phyloP scores from a whole-genome alignment of 768 basidiomycete genomes.

The Lyophyllum atratum region DNA sequence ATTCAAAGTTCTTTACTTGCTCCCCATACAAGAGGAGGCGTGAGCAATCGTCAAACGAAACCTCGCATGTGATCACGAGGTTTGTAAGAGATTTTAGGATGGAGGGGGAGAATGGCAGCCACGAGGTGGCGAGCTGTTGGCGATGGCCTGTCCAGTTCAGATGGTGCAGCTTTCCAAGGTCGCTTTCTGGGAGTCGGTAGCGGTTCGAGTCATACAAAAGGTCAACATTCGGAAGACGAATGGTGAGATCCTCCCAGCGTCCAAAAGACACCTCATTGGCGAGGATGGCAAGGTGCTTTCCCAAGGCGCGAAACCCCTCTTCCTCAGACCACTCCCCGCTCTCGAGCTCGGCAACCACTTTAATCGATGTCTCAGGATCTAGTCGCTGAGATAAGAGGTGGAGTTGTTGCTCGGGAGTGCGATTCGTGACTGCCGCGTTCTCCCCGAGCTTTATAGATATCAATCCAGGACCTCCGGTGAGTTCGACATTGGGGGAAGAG shows the following conservation, averaged over 20 bases:
- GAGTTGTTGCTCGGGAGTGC: background rate
- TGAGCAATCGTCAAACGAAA: background rate
- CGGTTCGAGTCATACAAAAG: background rate
- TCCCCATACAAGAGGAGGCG: background rate
- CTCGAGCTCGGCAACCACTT: background rate
- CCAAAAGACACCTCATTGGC: background rate
- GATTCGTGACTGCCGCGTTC: background rate
- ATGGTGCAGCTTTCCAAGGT: background rate
- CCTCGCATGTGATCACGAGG: background rate
- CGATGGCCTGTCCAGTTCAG: constrained; percentile 9
- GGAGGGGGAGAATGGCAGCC: constrained; percentile 9
- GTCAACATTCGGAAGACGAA: background rate
- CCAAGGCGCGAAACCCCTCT: background rate
- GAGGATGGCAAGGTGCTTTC: background rate
- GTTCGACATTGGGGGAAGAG: background rate
- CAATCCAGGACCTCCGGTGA: background rate
- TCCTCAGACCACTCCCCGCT: background rate
- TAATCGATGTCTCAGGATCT: background rate
- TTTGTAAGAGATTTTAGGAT: constrained; percentile 4
- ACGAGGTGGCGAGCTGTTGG: constrained; percentile 5
- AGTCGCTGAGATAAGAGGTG: background rate
- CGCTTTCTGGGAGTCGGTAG: background rate
- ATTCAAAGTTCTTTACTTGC: background rate
- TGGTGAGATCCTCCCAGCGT: background rate
- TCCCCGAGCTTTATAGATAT: background rate